These are phyloP conservation scores for Suillus subalutaceus DNA, from an alignment of 768 basidiomycete genomes.

Conservation along the genomic window DNA sequence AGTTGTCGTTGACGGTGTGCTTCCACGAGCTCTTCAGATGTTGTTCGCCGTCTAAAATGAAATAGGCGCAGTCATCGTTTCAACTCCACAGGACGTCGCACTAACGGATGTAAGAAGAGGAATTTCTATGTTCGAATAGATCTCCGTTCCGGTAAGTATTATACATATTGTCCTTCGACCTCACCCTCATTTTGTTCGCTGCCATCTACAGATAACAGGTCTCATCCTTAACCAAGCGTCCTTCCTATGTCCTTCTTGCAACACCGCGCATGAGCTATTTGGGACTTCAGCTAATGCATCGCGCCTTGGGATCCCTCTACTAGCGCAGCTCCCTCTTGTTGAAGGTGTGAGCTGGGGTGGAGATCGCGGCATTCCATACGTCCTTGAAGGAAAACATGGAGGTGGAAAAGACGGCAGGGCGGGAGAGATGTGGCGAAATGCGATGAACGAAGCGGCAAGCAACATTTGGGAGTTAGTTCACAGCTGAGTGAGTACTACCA, in stretches of 20 bases:
- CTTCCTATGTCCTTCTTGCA: constrained; percentile 78
- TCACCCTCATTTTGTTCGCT: neutral
- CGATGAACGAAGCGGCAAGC: constrained; percentile 32
- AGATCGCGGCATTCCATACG: constrained; percentile 67
- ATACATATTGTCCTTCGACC: constrained; percentile 7
- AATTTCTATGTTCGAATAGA: constrained; percentile 88
- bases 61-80: constrained; percentile 88
- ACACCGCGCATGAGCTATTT: constrained; percentile 63
- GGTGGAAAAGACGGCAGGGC: constrained; percentile 25
- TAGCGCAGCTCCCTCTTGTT: constrained; percentile 84
- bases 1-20: constrained; percentile 77
- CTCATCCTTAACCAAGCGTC: constrained; percentile 87
- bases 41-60: neutral
- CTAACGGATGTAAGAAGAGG: constrained; percentile 91
- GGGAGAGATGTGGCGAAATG: constrained; percentile 34
- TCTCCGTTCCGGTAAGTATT: constrained; percentile 75
- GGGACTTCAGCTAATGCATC: constrained; percentile 67
- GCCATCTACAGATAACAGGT: constrained; percentile 69
- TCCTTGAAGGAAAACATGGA: constrained; percentile 26
- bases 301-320: constrained; percentile 59
- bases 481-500: neutral
- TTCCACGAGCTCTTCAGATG: neutral
- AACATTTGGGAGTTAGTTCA: constrained; percentile 30
- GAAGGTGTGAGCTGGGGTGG: constrained; percentile 71
- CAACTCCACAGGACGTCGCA: constrained; percentile 94